Evolutionary conservation across 148 eudicot genomes (phyloP).

Genomic region (Silene uniflora): DNA sequence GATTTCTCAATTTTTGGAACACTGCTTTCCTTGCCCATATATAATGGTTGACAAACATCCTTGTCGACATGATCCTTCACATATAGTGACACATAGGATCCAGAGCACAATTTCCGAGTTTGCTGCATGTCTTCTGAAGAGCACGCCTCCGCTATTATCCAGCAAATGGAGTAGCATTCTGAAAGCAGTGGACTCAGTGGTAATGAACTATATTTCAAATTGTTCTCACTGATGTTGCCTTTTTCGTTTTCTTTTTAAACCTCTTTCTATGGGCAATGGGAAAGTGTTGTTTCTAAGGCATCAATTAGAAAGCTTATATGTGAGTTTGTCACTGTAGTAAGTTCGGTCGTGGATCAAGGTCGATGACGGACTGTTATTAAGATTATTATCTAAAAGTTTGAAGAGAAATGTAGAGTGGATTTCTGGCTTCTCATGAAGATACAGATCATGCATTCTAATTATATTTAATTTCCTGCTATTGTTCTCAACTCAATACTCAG

Average conservation of each 20-base stretch:
- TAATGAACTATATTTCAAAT: slow-evolving; percentile 22
- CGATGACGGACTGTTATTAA: not conserved
- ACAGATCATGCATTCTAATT: not conserved
- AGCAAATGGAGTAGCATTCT: slow-evolving; percentile 55
- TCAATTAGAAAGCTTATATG: not conserved
- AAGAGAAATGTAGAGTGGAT: not conserved
- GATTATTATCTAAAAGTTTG: not conserved
- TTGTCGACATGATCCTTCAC: slow-evolving; percentile 87
- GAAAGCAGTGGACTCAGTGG: slow-evolving; percentile 56
- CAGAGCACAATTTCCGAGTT: slow-evolving; percentile 66
- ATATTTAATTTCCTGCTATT: not conserved
- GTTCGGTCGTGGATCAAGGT: not conserved
- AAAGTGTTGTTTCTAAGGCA: not conserved
- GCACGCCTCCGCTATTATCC: slow-evolving; percentile 28
- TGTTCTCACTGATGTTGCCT: not conserved
- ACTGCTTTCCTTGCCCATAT: slow-evolving; percentile 63
- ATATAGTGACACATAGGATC: slow-evolving; percentile 85
- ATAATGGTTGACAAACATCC: slow-evolving; percentile 83
- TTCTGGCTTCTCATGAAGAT: not conserved
- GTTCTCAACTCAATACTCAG: not conserved
- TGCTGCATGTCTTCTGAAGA: slow-evolving; percentile 47
- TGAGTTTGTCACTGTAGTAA: not conserved
- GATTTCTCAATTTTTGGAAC: slow-evolving; percentile 63
- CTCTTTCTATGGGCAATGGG: not conserved
- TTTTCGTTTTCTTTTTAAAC: slow-evolving; percentile 1